Evolutionary conservation across 2,329 filamentous ascomycete genomes (phyloP).

Genomic region (Colletotrichum coccodes): DNA sequence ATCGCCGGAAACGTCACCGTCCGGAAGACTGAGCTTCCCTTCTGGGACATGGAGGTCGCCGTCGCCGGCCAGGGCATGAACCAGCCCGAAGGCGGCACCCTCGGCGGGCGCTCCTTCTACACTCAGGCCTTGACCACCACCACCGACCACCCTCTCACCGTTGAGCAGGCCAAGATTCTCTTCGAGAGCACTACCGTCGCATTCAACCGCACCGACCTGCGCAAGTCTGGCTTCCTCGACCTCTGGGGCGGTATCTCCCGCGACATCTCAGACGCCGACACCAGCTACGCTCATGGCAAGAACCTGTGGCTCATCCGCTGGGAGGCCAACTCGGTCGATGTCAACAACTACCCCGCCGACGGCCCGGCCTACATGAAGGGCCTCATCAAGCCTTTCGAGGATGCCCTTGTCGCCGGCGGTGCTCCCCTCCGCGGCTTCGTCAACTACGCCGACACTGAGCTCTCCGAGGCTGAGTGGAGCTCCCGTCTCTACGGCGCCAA

Average conservation of each 20-base stretch:
- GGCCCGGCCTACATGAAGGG: constrained; percentile 57
- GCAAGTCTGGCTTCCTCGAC: constrained; percentile 33
- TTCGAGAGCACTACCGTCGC: constrained; percentile 21
- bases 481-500: constrained; percentile 31
- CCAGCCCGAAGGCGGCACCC: constrained; percentile 25
- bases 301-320: constrained; percentile 49
- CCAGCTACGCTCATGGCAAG: constrained; percentile 51
- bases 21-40: constrained; percentile 24
- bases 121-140: constrained; percentile 32
- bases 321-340: constrained; percentile 43
- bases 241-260: constrained; percentile 34
- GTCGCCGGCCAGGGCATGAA: constrained; percentile 32
- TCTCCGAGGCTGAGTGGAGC: constrained; percentile 31
- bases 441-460: constrained; percentile 34
- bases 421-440: constrained; percentile 29
- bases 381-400: constrained; percentile 42
- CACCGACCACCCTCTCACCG: constrained; percentile 28
- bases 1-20: constrained; percentile 19
- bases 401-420: constrained; percentile 26
- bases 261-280: constrained; percentile 48
- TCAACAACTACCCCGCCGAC: constrained; percentile 59
- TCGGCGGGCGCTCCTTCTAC: constrained; percentile 28
- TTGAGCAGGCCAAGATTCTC: constrained; percentile 26
- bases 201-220: constrained; percentile 31
- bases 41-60: constrained; percentile 34